These are phyloP conservation scores for Quercus variabilis DNA, from an alignment of 306 rosid genomes.

Conservation along the genomic window DNA sequence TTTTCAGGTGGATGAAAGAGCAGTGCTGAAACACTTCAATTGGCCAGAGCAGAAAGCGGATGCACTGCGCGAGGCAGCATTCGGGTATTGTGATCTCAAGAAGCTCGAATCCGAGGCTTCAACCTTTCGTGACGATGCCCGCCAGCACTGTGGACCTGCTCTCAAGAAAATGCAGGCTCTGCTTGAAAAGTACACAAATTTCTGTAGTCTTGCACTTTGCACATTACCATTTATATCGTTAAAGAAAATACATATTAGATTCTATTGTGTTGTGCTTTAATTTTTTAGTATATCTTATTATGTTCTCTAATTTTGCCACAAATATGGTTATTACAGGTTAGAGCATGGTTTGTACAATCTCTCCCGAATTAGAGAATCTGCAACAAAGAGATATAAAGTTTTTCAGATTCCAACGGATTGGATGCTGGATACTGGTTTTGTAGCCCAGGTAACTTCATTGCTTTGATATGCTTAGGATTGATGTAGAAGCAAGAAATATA, in stretches of 20 bases:
- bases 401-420: slow-evolving; percentile 88
- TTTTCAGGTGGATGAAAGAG: slow-evolving; percentile 91
- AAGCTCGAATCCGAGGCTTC: slow-evolving; percentile 83
- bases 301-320: slow-evolving; percentile 1
- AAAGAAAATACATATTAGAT: background rate
- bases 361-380: slow-evolving; percentile 85
- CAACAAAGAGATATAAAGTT: slow-evolving; percentile 69
- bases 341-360: slow-evolving; percentile 89
- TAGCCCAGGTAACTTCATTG: slow-evolving; percentile 65
- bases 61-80: slow-evolving; percentile 94
- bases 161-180: slow-evolving; percentile 95
- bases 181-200: slow-evolving; percentile 63
- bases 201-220: background rate
- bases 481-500: background rate
- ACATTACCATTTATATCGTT: background rate
- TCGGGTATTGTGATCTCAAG: slow-evolving; percentile 86
- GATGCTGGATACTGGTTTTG: slow-evolving; percentile 86
- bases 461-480: background rate
- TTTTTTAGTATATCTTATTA: background rate
- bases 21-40: slow-evolving; percentile 90
- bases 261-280: background rate
- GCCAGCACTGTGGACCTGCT: slow-evolving; percentile 79
- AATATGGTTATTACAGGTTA: slow-evolving; percentile 48
- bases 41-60: slow-evolving; percentile 99
- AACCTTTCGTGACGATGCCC: slow-evolving; percentile 69